Base-by-base conservation (phyloP, 106 monocot genomes). In the Allium fistulosum region DNA sequence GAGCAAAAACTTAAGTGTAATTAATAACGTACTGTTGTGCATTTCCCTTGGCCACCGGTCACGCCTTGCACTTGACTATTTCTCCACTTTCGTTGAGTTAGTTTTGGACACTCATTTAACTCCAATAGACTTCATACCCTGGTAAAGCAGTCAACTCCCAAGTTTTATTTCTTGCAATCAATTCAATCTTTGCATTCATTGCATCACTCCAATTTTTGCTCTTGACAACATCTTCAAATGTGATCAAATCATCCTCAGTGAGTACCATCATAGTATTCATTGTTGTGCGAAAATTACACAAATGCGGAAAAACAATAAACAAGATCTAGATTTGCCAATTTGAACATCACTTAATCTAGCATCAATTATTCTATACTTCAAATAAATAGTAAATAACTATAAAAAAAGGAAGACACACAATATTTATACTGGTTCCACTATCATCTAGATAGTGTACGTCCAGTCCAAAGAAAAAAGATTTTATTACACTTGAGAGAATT, bases 151-250 rank as follows among this genome's bases (percentile, higher is more conserved):
- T n/a, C n/a, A n/a, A n/a, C n/a, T n/a, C n/a, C 56, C 69, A 69
- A 49, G 69, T 69, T 4, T 57, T 69, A 15, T 55, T 69, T 14
- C 15, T 57, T 56, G 53, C 51, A 17, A 67, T 67, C 53, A 52
- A 9, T 46, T 11, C 37, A 47, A 65, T 65, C 46, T 65, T 6
- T n/a, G 37, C 6, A 11, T 4, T 65, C 62, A 63, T 63, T 7
- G 62, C 62, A 63, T 63, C 62, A 9, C 62, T 63, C 62, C 62
- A 63, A 37, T 63, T 63, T 45, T 63, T 63, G 62, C 62, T 63
- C 26, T 63, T 63, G 14, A 63, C 26, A 63, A 45, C 62, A 10
- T 63, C 62, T 14, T 63, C 18, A 45, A 63, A 63, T 27, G 62
- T 63, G 7, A 63, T 6, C 26, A 16, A 14, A 63, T 63, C 62